A percentile compares a stretch with the other conserved stretches of the same genome.
Evolutionary conservation across 495 filamentous ascomycete species (phyloP).

Genomic region (Penicillium turbatum): DNA sequence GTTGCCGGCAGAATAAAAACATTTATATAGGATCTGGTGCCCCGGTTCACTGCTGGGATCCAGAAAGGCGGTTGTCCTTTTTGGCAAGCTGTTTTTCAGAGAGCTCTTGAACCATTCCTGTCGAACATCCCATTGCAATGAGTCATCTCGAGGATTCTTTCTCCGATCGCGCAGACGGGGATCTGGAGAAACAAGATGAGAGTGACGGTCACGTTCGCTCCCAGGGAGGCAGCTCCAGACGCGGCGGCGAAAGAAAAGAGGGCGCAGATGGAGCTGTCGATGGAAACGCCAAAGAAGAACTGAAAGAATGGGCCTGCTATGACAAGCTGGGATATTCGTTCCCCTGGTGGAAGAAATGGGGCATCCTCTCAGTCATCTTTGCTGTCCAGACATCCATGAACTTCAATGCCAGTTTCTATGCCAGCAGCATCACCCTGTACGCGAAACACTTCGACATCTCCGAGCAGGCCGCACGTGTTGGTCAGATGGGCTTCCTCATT

Average conservation of each 20-base stretch:
- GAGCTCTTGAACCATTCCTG: background rate
- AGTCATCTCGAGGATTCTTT: slow-evolving; percentile 2
- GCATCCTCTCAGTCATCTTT: slow-evolving; percentile 68
- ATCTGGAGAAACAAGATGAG: slow-evolving; percentile 26
- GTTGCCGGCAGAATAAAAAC: background rate
- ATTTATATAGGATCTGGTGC: background rate
- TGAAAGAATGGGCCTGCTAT: slow-evolving; percentile 58
- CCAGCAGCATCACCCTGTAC: slow-evolving; percentile 60
- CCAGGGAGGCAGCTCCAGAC: slow-evolving; percentile 9
- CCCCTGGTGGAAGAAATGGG: slow-evolving; percentile 68
- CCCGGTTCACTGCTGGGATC: background rate
- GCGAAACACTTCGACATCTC: slow-evolving; percentile 59
- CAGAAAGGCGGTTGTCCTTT: slow-evolving; percentile 4
- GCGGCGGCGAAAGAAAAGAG: slow-evolving; percentile 12
- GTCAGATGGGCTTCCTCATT: slow-evolving; percentile 68
- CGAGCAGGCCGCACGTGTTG: slow-evolving; percentile 58
- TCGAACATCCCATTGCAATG: slow-evolving; percentile 10
- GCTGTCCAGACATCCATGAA: slow-evolving; percentile 79
- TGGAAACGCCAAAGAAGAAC: slow-evolving; percentile 48
- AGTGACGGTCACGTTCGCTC: slow-evolving; percentile 12
- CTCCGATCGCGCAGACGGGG: slow-evolving; percentile 6
- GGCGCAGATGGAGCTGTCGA: slow-evolving; percentile 21
- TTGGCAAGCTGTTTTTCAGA: background rate
- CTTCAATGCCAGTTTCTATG: slow-evolving; percentile 74
- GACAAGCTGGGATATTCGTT: slow-evolving; percentile 63